Percentiles rank a stretch among this genome's conserved stretches.
Conservation (phyloP, 2,329 filamentous ascomycete species). For the Helicocarpus griseus region DNA sequence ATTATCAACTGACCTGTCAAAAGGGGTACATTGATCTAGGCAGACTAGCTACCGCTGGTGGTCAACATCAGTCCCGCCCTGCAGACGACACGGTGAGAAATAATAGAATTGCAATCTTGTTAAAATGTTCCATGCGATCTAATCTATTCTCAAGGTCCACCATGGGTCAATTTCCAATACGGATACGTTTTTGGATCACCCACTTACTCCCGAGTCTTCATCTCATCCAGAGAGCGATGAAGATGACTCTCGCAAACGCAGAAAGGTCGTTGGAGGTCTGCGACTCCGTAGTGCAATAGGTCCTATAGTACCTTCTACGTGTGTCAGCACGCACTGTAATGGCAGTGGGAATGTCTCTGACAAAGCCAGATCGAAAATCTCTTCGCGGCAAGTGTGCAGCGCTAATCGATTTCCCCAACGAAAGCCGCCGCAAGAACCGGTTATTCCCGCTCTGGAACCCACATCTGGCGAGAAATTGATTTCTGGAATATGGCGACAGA, state of each 20-base stretch:
- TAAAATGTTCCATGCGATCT: not conserved
- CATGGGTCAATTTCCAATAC: not conserved
- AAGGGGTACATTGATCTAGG: conserved; percentile 3
- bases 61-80: not conserved
- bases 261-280: conserved; percentile 25
- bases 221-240: conserved; percentile 5
- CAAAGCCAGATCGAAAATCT: conserved; percentile 3
- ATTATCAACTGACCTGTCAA: not conserved
- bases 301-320: not conserved
- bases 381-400: conserved; percentile 17
- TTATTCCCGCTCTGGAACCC: conserved; percentile 36
- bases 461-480: conserved; percentile 41
- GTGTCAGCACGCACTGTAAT: not conserved
- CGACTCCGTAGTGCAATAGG: conserved; percentile 14
- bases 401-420: conserved; percentile 20
- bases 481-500: conserved; percentile 41
- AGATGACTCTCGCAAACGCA: conserved; percentile 13
- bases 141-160: not conserved
- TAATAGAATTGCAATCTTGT: not conserved
- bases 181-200: not conserved
- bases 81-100: not conserved
- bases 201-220: conserved; percentile 1
- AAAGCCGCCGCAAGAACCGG: conserved; percentile 15
- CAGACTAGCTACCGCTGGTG: not conserved
- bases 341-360: not conserved